Conservation (phyloP, 208 protist species). For the Histomonas meleagridis region DNA sequence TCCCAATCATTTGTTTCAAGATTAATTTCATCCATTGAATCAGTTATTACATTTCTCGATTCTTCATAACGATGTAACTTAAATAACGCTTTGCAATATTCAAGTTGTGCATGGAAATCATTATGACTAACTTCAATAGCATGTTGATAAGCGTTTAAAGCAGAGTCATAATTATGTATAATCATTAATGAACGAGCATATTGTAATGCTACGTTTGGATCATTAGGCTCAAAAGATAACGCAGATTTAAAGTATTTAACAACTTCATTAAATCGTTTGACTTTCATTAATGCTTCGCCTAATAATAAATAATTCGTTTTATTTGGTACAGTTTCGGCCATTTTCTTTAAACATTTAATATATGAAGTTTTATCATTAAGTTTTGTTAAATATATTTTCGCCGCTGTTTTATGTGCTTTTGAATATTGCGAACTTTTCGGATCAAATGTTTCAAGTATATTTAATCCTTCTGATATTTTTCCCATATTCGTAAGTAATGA, state of each 20-base stretch:
- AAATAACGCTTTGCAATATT: background rate
- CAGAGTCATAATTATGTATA: background rate
- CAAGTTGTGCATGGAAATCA: background rate
- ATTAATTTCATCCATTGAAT: background rate
- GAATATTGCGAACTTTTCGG: background rate
- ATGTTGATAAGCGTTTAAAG: background rate
- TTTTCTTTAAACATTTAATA: background rate
- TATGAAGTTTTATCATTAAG: background rate
- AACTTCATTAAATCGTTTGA: constrained; percentile 4
- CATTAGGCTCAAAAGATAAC: background rate
- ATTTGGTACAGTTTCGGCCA: background rate
- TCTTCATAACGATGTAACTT: background rate
- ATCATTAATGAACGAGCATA: background rate
- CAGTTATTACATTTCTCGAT: background rate
- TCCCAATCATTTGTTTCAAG: background rate
- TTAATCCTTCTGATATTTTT: background rate
- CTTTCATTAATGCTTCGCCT: background rate
- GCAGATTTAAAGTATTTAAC: background rate
- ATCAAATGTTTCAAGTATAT: background rate
- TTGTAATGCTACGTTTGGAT: background rate
- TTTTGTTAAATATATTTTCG: background rate
- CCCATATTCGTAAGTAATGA: background rate
- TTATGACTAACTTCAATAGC: background rate
- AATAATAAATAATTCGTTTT: background rate
- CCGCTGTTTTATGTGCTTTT: background rate